phyloP scores from a whole-genome alignment of 106 monocot genomes.

The Apostasia shenzhenica region DNA sequence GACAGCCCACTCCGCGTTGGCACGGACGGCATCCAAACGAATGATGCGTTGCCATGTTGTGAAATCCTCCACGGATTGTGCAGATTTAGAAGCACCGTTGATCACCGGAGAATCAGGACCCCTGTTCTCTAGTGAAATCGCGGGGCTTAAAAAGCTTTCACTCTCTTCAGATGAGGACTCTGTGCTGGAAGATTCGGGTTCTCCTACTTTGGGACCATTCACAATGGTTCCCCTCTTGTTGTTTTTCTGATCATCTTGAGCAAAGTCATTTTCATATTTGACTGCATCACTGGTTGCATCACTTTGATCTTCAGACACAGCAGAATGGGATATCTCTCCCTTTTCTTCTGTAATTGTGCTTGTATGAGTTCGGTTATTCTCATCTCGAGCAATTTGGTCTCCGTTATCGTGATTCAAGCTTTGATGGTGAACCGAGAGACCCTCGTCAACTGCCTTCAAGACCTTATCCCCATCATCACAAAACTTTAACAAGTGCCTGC shows the following conservation, averaged over 20 bases:
- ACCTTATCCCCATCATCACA: constrained; percentile 15
- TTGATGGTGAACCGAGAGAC: constrained; percentile 12
- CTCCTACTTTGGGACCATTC: constrained; percentile 8
- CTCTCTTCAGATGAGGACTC: constrained; percentile 37
- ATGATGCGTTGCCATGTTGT: constrained; percentile 89
- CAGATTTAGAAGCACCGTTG: constrained; percentile 7
- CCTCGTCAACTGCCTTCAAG: constrained; percentile 18
- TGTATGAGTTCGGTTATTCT: not conserved
- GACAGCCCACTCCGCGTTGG: constrained; percentile 75
- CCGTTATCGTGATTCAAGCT: not conserved
- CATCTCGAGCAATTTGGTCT: not conserved
- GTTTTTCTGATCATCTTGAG: constrained; percentile 12
- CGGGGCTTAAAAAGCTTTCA: constrained; percentile 11
- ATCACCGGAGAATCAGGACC: constrained; percentile 9
- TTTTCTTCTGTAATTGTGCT: not conserved
- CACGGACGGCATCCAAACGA: constrained; percentile 81
- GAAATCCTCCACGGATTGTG: constrained; percentile 49
- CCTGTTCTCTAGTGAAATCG: constrained; percentile 8
- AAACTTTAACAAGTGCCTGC: constrained; percentile 22
- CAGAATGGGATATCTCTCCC: not conserved
- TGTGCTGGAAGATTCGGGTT: constrained; percentile 29
- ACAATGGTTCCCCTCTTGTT: constrained; percentile 25
- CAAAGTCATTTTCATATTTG: constrained; percentile 7
- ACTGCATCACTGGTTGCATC: not conserved
- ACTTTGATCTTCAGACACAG: constrained; percentile 4